Conservation (phyloP, 1,139 yeast species). For the Torulaspora pretoriensis region DNA sequence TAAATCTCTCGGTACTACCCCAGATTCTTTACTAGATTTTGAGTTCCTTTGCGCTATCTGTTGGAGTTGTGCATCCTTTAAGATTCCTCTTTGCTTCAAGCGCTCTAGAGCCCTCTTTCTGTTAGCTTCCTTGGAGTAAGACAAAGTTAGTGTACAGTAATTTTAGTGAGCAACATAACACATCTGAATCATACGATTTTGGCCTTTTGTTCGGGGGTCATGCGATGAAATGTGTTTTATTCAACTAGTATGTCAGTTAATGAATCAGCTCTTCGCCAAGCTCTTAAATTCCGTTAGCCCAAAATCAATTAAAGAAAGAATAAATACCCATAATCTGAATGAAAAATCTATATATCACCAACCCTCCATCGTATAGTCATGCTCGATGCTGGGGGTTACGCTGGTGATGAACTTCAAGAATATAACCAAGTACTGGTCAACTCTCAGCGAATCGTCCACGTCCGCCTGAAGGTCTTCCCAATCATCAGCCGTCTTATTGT, state of each 20-base stretch:
- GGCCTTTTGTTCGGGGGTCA: slow-evolving; percentile 52
- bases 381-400: slow-evolving; percentile 96
- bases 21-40: slow-evolving; percentile 31
- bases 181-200: slow-evolving; percentile 22
- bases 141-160: background rate
- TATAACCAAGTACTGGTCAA: slow-evolving; percentile 83
- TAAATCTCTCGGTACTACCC: slow-evolving; percentile 13
- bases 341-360: slow-evolving; percentile 37
- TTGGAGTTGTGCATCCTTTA: slow-evolving; percentile 23
- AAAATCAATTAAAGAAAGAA: slow-evolving; percentile 2
- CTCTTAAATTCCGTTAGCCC: slow-evolving; percentile 5
- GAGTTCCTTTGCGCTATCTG: slow-evolving; percentile 26
- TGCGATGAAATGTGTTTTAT: background rate
- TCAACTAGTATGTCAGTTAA: background rate
- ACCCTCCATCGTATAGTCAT: slow-evolving; percentile 94
- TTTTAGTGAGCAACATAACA: background rate
- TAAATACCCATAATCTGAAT: slow-evolving; percentile 5
- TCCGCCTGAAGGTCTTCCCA: slow-evolving; percentile 44
- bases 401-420: slow-evolving; percentile 92
- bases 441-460: slow-evolving; percentile 55
- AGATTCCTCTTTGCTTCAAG: slow-evolving; percentile 40
- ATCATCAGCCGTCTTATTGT: slow-evolving; percentile 40
- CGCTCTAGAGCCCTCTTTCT: slow-evolving; percentile 56
- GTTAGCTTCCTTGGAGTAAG: slow-evolving; percentile 44
- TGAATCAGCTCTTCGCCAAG: slow-evolving; percentile 12